Evolutionary conservation across 192 early-diverging fungal genomes (phyloP).

Genomic region (Coemansia sp.): DNA sequence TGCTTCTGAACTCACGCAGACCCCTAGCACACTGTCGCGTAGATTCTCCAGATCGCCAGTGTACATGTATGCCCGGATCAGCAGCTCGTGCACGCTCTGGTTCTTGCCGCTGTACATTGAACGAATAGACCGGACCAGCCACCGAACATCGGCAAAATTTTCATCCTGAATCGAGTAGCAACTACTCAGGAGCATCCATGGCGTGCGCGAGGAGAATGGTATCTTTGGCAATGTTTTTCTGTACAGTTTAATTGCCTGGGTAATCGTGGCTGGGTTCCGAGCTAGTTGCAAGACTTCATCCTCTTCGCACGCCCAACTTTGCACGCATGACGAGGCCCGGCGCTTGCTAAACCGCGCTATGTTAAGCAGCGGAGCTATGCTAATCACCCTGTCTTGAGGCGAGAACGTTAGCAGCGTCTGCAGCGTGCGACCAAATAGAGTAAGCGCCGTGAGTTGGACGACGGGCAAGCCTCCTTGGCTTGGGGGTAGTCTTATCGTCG

Average conservation of each 20-base stretch:
- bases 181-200: constrained; percentile 45
- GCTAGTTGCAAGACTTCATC: constrained; percentile 28
- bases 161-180: constrained; percentile 20
- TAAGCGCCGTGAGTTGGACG: constrained; percentile 31
- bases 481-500: constrained; percentile 29
- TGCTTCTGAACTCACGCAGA: constrained; percentile 13
- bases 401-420: constrained; percentile 40
- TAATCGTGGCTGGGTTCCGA: constrained; percentile 20
- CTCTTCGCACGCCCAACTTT: constrained; percentile 8
- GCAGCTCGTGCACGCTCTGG: constrained; percentile 25
- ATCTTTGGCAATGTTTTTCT: constrained; percentile 6
- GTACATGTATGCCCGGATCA: constrained; percentile 31
- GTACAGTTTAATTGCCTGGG: constrained; percentile 32
- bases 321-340: neutral
- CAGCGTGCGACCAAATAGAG: constrained; percentile 42
- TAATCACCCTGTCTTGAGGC: constrained; percentile 40
- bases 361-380: constrained; percentile 32
- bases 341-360: neutral
- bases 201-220: constrained; percentile 31
- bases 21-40: constrained; percentile 14
- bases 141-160: constrained; percentile 2
- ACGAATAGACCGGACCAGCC: constrained; percentile 26
- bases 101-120: constrained; percentile 9
- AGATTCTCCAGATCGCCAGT: constrained; percentile 25
- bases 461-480: constrained; percentile 39